These are phyloP conservation scores for Pseudogymnoascus sp. DNA, from an alignment of 2,329 filamentous ascomycete species.

Conservation along the genomic window DNA sequence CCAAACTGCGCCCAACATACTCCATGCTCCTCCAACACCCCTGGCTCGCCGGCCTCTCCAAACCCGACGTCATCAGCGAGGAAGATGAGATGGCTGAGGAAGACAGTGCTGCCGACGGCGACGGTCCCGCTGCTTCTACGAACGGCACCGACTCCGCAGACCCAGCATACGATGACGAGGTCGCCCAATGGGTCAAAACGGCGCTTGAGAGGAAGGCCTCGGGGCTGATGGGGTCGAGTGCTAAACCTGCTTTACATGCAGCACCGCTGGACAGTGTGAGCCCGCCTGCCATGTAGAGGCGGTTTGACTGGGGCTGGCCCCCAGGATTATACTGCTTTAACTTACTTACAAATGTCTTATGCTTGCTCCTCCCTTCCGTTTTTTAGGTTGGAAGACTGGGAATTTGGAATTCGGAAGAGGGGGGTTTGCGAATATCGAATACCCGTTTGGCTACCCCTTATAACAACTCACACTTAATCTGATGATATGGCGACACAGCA, in stretches of 20 bases:
- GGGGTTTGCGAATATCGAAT: too few relatives aligned
- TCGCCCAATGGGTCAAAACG: conserved; percentile 72
- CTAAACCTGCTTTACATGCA: conserved; percentile 77
- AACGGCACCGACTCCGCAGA: conserved; percentile 18
- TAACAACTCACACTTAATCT: too few relatives aligned
- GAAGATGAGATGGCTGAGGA: conserved; percentile 45
- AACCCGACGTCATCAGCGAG: conserved; percentile 66
- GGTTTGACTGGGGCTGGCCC: not conserved
- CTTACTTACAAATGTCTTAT: not conserved
- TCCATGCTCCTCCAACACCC: conserved; percentile 79
- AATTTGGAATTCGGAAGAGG: not conserved
- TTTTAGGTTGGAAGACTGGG: too few relatives aligned
- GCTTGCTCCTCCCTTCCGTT: not conserved
- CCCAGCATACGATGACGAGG: conserved; percentile 56
- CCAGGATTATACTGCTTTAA: not conserved
- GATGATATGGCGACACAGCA: not conserved
- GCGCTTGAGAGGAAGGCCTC: conserved; percentile 59
- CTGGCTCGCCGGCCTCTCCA: conserved; percentile 71
- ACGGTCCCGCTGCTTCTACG: conserved; percentile 26
- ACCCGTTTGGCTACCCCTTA: too few relatives aligned
- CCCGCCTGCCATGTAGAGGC: conserved; percentile 26
- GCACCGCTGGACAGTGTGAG: conserved; percentile 71
- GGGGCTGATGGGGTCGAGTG: conserved; percentile 43
- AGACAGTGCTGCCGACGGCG: conserved; percentile 34
- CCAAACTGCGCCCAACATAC: conserved; percentile 88